A percentile compares a stretch with the other conserved stretches of the same genome.
These are phyloP conservation scores for Populus deltoides DNA, from an alignment of 345 rosid genomes.

Conservation along the genomic window DNA sequence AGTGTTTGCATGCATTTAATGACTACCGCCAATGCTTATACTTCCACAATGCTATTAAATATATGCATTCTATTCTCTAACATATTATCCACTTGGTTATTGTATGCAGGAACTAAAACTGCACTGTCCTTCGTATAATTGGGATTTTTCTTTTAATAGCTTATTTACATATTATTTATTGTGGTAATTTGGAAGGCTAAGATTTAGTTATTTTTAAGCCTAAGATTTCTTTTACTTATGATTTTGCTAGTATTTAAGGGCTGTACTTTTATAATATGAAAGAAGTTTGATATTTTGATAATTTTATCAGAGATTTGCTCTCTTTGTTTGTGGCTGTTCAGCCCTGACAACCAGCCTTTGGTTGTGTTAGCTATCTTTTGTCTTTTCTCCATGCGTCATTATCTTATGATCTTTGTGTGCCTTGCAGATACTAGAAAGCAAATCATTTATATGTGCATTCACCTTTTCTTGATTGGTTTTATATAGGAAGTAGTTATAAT, in stretches of 20 bases:
- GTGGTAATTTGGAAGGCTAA: too few relatives aligned
- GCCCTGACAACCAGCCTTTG: neutral
- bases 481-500: conserved; percentile 88
- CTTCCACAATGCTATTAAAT: neutral
- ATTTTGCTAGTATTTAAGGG: neutral
- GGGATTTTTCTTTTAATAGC: too few relatives aligned
- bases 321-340: neutral
- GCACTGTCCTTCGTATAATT: too few relatives aligned
- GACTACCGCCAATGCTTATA: neutral
- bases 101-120: too few relatives aligned
- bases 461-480: conserved; percentile 12
- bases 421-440: neutral
- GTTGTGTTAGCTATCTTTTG: neutral
- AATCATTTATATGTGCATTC: neutral
- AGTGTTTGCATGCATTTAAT: neutral
- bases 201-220: too few relatives aligned
- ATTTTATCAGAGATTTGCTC: neutral
- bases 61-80: neutral
- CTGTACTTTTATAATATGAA: neutral
- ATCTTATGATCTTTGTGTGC: neutral
- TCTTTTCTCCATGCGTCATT: neutral
- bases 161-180: too few relatives aligned
- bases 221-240: too few relatives aligned
- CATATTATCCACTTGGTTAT: neutral
- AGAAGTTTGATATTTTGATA: neutral